These are phyloP conservation scores for Fusarium pseudocircinatum DNA, from an alignment of 2,329 filamentous ascomycete genomes.

Conservation along the genomic window DNA sequence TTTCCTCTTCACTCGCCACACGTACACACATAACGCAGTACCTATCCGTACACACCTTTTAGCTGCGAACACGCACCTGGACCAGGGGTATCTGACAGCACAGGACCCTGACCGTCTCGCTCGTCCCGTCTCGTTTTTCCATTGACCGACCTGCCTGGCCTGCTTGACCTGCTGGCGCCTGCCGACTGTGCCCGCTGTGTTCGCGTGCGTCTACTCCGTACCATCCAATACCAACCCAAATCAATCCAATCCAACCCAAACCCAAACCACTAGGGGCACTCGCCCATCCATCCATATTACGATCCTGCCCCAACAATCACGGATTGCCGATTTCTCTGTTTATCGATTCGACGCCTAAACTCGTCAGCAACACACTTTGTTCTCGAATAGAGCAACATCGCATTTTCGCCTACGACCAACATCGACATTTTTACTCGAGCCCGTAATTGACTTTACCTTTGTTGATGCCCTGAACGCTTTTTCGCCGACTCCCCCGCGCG, in stretches of 20 bases:
- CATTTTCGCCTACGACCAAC: background rate
- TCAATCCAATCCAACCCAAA: background rate
- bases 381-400: conserved; percentile 10
- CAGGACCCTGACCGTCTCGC: conserved; percentile 37
- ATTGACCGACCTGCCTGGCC: conserved; percentile 38
- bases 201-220: conserved; percentile 31
- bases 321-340: conserved; percentile 20
- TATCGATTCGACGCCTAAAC: conserved; percentile 31
- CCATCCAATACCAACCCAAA: background rate
- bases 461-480: conserved; percentile 34
- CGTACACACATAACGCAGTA: background rate
- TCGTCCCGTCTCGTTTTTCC: conserved; percentile 32
- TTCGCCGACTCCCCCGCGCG: conserved; percentile 30
- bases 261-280: conserved; percentile 29
- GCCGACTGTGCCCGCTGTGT: conserved; percentile 40
- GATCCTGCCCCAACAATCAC: conserved; percentile 40
- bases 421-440: background rate
- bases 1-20: background rate
- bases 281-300: conserved; percentile 38
- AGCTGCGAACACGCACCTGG: conserved; percentile 24
- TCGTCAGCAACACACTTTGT: conserved; percentile 19
- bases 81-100: conserved; percentile 33
- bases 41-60: conserved; percentile 1
- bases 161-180: background rate
- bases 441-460: conserved; percentile 8